Conservation (phyloP, 495 filamentous ascomycete species). For the Hypoxylon perforatum region DNA sequence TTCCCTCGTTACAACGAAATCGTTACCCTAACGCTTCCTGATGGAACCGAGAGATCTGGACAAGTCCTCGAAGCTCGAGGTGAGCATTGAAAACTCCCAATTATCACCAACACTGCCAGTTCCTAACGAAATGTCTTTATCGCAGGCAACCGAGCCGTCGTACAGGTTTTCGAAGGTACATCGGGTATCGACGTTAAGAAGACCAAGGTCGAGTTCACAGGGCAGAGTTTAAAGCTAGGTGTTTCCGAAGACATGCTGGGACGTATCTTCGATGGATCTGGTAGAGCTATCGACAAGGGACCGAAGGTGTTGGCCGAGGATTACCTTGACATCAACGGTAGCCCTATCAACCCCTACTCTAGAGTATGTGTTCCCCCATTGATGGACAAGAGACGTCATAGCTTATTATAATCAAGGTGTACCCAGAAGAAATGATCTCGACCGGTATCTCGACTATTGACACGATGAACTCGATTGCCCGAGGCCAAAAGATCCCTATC, state of each 20-base stretch:
- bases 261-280: slow-evolving; percentile 98
- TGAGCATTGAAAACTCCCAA: slow-evolving; percentile 46
- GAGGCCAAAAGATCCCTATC: slow-evolving; percentile 99
- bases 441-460: slow-evolving; percentile 99
- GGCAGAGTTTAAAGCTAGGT: slow-evolving; percentile 95
- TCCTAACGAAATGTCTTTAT: slow-evolving; percentile 33
- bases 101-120: neutral
- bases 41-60: slow-evolving; percentile 92
- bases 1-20: slow-evolving; percentile 98
- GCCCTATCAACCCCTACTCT: slow-evolving; percentile 98
- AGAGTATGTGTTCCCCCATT: slow-evolving; percentile 69
- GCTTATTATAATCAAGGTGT: slow-evolving; percentile 70
- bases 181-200: slow-evolving; percentile 98
- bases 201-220: slow-evolving; percentile 97
- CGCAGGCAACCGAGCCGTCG: slow-evolving; percentile 87
- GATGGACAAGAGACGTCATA: neutral
- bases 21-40: slow-evolving; percentile 92
- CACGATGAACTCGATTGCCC: slow-evolving; percentile 99
- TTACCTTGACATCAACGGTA: slow-evolving; percentile 98
- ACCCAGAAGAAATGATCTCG: slow-evolving; percentile 99
- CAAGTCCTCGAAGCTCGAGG: slow-evolving; percentile 98
- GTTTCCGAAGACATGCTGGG: slow-evolving; percentile 99
- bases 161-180: slow-evolving; percentile 98
- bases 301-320: slow-evolving; percentile 98
- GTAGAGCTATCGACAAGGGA: slow-evolving; percentile 96